Conservation (phyloP, 108 stramenopile genomes). For the Skeletonema grethae region DNA sequence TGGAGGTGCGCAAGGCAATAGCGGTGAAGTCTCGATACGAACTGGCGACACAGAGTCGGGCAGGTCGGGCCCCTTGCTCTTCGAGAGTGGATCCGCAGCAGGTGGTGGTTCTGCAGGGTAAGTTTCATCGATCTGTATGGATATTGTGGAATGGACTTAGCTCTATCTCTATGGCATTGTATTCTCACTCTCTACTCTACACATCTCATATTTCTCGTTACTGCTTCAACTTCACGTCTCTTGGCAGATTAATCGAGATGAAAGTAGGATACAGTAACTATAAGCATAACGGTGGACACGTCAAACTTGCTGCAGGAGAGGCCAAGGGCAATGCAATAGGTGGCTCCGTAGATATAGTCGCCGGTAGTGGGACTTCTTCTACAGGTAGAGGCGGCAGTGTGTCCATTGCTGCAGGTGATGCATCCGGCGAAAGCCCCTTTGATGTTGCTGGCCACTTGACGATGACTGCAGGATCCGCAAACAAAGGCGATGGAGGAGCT, state of each 20-base stretch:
- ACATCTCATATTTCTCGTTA: not conserved
- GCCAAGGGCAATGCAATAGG: constrained; percentile 10
- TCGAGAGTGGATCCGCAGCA: constrained; percentile 1
- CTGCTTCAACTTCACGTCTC: not conserved
- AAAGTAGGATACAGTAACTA: constrained; percentile 9
- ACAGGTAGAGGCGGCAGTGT: constrained; percentile 25
- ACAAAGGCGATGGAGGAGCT: constrained; percentile 15
- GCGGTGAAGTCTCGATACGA: constrained; percentile 6
- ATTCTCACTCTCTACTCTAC: not conserved
- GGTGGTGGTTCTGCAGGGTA: not conserved
- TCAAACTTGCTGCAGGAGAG: constrained; percentile 11
- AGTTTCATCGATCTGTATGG: not conserved
- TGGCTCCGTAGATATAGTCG: constrained; percentile 22
- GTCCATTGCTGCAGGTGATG: constrained; percentile 11
- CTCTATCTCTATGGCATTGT: not conserved
- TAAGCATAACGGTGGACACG: not conserved
- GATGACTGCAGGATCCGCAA: constrained; percentile 19
- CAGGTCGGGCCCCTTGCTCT: not conserved
- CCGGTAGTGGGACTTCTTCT: constrained; percentile 15
- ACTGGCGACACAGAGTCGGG: constrained; percentile 1
- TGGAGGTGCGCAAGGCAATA: not conserved
- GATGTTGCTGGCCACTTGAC: constrained; percentile 19
- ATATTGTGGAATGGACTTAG: not conserved
- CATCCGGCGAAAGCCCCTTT: not conserved
- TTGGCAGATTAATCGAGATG: constrained; percentile 17